Evolutionary conservation across 306 rosid species (phyloP), one percentile per base, ranked within the genome.

Genomic region (Cicer arietinum): DNA sequence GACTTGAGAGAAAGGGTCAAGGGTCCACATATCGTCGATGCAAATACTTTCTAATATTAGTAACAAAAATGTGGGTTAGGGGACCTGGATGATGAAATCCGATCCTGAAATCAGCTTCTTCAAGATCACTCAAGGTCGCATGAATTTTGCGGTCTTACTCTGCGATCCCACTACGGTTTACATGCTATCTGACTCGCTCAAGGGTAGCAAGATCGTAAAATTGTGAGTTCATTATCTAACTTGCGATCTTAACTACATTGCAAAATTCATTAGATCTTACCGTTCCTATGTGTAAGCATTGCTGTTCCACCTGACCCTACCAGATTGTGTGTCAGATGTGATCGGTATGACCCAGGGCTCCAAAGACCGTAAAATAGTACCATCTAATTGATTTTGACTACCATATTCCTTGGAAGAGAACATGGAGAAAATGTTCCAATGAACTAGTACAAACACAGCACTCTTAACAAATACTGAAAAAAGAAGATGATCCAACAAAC

Each of bases 391-490:
- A 30, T 50, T 50, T 50, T 50, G 56, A 50, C 56, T n/a, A 50
- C 9, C 56, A 50, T n/a, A 2, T 50, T 51, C 47, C 35, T 53
- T 51, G 64, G 30, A 50, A 62, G 6, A 7, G 71, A 61, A 17
- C 20, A 37, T 48, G 63, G 42, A 56, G 22, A 46, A 59, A 72
- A 60, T 60, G 13, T 7, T 60, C 10, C 17, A 60, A 60, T 35
- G 45, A 37, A 35, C 67, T 35, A 60, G 45, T 35, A 60, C 11
- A 35, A 60, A 30, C 9, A 14, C 43, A 11, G 43, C 37, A 3
- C 45, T 60, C 37, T 39, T 35, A 13, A 60, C 20, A 60, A 60
- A 12, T 60, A n/a, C 45, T 13, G 37, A 6, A 60, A 35, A 60
- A 60, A 12, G 35, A 30, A 30, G 4, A 4, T 30, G 6, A 30